Evolutionary conservation across 257 asterid genomes (phyloP).

Genomic region (Osmanthus fragrans): DNA sequence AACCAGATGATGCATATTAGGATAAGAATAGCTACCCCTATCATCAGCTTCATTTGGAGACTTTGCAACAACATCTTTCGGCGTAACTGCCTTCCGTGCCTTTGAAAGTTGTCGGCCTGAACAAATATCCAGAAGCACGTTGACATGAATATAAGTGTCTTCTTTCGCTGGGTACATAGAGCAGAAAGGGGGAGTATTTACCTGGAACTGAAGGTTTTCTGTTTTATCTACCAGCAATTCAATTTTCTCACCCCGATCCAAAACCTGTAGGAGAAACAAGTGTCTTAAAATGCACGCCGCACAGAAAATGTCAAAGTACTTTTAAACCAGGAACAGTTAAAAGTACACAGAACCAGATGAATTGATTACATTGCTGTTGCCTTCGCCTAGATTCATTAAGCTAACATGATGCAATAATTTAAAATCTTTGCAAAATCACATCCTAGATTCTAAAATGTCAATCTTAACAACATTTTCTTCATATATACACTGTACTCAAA

Average conservation of each 20-base stretch:
- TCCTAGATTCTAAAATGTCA: not conserved
- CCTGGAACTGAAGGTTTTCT: constrained; percentile 98
- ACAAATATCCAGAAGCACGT: constrained; percentile 19
- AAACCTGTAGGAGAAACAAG: constrained; percentile 49
- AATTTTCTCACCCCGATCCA: constrained; percentile 97
- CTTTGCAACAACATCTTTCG: constrained; percentile 95
- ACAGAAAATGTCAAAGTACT: not conserved
- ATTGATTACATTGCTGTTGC: not conserved
- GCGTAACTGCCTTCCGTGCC: constrained; percentile 93
- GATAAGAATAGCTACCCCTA: constrained; percentile 57
- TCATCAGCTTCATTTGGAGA: constrained; percentile 77
- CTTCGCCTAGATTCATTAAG: not conserved
- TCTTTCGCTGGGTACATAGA: constrained; percentile 1
- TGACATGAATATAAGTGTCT: not conserved
- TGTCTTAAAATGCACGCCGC: not conserved
- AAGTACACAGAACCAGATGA: not conserved
- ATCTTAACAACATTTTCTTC: not conserved
- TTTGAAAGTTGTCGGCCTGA: constrained; percentile 97
- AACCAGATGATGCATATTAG: constrained; percentile 66
- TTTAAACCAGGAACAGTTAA: not conserved
- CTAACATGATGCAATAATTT: not conserved
- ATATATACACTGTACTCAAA: no score
- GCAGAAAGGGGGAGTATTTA: constrained; percentile 20
- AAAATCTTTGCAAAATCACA: not conserved
- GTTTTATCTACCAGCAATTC: constrained; percentile 93